A percentile compares a stretch with the other conserved stretches of the same genome.
phyloP scores from a whole-genome alignment of 2,329 filamentous ascomycete genomes.

The Sordariomycetes sp. region DNA sequence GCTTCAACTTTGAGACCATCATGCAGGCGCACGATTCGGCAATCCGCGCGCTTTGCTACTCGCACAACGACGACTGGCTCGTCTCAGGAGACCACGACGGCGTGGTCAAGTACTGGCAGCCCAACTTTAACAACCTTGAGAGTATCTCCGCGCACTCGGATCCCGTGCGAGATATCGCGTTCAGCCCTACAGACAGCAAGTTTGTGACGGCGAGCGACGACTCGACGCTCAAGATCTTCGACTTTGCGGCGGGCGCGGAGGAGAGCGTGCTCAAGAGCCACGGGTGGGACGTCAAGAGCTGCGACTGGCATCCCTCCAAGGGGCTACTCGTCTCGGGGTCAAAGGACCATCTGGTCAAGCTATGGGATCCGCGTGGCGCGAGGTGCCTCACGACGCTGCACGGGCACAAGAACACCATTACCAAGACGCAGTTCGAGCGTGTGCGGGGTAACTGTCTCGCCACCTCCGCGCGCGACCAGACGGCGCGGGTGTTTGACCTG shows the following conservation, averaged over 20 bases:
- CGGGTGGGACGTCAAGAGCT: slow-evolving; percentile 93
- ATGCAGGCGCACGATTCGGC: slow-evolving; percentile 94
- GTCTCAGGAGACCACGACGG: slow-evolving; percentile 92
- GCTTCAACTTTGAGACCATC: slow-evolving; percentile 98
- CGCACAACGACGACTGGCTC: slow-evolving; percentile 93
- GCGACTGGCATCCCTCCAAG: slow-evolving; percentile 95
- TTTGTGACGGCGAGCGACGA: slow-evolving; percentile 96
- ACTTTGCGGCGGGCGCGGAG: slow-evolving; percentile 77
- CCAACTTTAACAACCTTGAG: slow-evolving; percentile 98
- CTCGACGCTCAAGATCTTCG: slow-evolving; percentile 85
- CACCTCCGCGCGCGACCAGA: slow-evolving; percentile 86
- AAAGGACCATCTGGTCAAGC: slow-evolving; percentile 92
- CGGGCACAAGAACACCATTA: slow-evolving; percentile 95
- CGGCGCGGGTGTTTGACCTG: slow-evolving; percentile 84
- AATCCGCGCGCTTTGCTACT: slow-evolving; percentile 74
- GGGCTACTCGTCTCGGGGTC: slow-evolving; percentile 90
- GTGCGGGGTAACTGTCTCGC: slow-evolving; percentile 75
- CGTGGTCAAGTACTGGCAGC: slow-evolving; percentile 95
- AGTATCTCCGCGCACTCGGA: slow-evolving; percentile 84
- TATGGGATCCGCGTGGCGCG: slow-evolving; percentile 92
- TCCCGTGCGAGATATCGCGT: slow-evolving; percentile 80
- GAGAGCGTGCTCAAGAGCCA: slow-evolving; percentile 84
- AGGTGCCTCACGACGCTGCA: slow-evolving; percentile 88
- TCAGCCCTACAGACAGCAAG: slow-evolving; percentile 87
- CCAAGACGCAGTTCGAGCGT: slow-evolving; percentile 81